These are phyloP conservation scores for Apiospora saccharicola DNA, from an alignment of 2,329 filamentous ascomycete species.

Conservation along the genomic window DNA sequence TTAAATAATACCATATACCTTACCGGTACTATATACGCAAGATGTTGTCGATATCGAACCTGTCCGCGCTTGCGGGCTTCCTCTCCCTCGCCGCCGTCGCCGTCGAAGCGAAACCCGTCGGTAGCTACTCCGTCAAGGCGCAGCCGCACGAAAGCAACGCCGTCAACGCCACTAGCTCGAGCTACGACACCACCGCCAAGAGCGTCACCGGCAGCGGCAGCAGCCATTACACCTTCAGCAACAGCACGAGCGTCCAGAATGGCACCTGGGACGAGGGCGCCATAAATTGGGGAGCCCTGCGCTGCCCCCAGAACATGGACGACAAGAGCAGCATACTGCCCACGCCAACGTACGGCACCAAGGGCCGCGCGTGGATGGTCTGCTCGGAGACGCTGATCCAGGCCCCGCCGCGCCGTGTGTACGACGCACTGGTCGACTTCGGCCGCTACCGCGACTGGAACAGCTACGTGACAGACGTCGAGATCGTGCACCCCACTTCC, in stretches of 20 bases:
- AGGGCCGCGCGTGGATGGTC: constrained; percentile 35
- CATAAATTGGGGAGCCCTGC: constrained; percentile 24
- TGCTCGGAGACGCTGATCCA: constrained; percentile 36
- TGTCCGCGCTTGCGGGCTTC: not conserved
- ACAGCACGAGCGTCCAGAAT: not conserved
- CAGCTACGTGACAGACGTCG: constrained; percentile 37
- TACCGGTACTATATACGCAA: not conserved
- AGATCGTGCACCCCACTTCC: constrained; percentile 32
- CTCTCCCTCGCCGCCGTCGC: constrained; percentile 4
- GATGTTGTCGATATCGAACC: constrained; percentile 1
- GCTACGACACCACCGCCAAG: not conserved
- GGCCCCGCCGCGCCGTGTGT: constrained; percentile 30
- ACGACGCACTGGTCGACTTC: constrained; percentile 38
- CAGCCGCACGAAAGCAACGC: not conserved
- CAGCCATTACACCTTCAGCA: not conserved
- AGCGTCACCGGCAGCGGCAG: not conserved
- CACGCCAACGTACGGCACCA: constrained; percentile 35
- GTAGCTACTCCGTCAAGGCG: not conserved
- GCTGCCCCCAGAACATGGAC: constrained; percentile 15
- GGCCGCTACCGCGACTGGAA: constrained; percentile 38
- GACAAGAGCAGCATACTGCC: constrained; percentile 13
- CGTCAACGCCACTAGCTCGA: not conserved
- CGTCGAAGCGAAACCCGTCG: constrained; percentile 1
- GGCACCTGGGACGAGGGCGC: not conserved
- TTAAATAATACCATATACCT: too few relatives aligned